phyloP scores from a whole-genome alignment of 768 basidiomycete species.

The Inosperma sp. region DNA sequence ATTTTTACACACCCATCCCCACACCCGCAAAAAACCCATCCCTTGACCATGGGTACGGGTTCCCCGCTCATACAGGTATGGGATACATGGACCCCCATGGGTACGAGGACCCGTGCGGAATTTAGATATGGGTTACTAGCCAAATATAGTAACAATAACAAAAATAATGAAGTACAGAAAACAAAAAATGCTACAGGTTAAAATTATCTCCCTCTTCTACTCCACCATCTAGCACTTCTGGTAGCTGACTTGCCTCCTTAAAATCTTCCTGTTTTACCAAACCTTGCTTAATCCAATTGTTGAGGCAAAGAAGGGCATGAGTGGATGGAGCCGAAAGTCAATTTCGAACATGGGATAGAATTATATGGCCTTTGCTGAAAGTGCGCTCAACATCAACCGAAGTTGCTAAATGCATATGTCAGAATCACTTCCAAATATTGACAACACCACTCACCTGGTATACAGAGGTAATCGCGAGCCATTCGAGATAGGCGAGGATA shows the following conservation, averaged over 20 bases:
- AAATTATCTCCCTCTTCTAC: slow-evolving; percentile 9
- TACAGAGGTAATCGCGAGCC: too few relatives aligned
- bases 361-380: slow-evolving; percentile 26
- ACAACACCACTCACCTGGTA: slow-evolving; percentile 28
- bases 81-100: neutral
- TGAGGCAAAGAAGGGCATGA: slow-evolving; percentile 24
- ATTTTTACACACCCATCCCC: slow-evolving; percentile 5
- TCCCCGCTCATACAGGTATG: slow-evolving; percentile 3
- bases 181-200: slow-evolving; percentile 6
- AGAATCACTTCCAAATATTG: slow-evolving; percentile 28
- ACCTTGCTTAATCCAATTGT: slow-evolving; percentile 20
- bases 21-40: slow-evolving; percentile 6
- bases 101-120: neutral
- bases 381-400: too few relatives aligned
- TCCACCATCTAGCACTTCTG: slow-evolving; percentile 12
- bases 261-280: slow-evolving; percentile 22
- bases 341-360: too few relatives aligned
- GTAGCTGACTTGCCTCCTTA: slow-evolving; percentile 12
- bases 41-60: slow-evolving; percentile 3
- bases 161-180: neutral
- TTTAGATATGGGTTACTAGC: neutral
- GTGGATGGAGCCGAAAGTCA: slow-evolving; percentile 20
- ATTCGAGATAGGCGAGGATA: too few relatives aligned
- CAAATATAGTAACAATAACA: neutral
- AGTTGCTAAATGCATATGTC: slow-evolving; percentile 28